Base-by-base conservation (phyloP, 1,284 basidiomycete species). In the Athelia sp. region DNA sequence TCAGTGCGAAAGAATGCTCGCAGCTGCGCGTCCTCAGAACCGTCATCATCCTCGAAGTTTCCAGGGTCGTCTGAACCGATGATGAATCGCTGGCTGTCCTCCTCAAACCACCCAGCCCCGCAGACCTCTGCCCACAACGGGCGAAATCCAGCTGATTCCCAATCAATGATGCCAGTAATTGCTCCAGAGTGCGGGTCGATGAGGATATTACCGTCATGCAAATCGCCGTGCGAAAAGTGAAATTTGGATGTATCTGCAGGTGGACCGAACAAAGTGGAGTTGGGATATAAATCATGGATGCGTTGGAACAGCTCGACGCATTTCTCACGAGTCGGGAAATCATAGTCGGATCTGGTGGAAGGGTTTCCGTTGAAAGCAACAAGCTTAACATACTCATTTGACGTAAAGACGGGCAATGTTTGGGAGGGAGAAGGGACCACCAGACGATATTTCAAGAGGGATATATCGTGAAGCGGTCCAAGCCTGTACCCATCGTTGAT, bases 141-240 rank as follows among this genome's bases (percentile, higher is more conserved):
- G n/a, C 36, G 36, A 21, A 40, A 40, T 6, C 8, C 36, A 40
- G 36, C 36, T 6, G n/a, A 40, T 40, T 40, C 36, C 36, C 36
- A 40, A n/a, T 40, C 36, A n/a, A 40, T 40, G 36, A 40, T 40
- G n/a, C 36, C 36, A 40, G 36, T 40, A 40, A 40, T 40, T 21
- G 15, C 19, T 40, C 36, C 36, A 17, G 36, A 17, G 6, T 21
- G 15, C 36, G 36, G 36, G 19, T 40, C 36, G 36, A 40, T 40
- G 36, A 40, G 36, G 36, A 40, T 40, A 21, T 40, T 40, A n/a
- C 36, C n/a, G 19, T 40, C n/a, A n/a, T 40, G 36, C 19, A 40
- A 40, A 21, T 40, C 36, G 15, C 36, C 36, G 19, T 40, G 36
- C 15, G n/a, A 40, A 21, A 40, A 40, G 19, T n/a, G 36, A n/a